Evolutionary conservation across 2,329 filamentous ascomycete genomes (phyloP).

Genomic region (Fusarium humuli): DNA sequence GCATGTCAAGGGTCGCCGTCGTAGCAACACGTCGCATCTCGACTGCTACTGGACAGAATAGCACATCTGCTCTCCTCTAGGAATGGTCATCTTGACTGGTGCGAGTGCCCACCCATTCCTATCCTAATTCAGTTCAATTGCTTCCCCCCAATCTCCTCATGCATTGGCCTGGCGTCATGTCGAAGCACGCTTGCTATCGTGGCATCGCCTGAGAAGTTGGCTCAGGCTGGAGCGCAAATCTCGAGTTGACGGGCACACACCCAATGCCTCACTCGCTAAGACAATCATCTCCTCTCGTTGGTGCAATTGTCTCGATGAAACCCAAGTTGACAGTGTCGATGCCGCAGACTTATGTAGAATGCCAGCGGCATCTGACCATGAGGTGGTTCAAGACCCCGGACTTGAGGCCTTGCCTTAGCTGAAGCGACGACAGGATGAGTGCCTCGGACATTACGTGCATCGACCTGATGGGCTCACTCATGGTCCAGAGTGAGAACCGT

Average conservation of each 20-base stretch:
- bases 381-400: constrained; percentile 41
- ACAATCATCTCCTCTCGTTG: constrained; percentile 23
- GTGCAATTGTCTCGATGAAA: constrained; percentile 36
- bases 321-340: constrained; percentile 27
- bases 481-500: constrained; percentile 45
- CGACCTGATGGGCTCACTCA: constrained; percentile 46
- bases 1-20: constrained; percentile 40
- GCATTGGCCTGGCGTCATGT: constrained; percentile 46
- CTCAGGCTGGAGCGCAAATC: constrained; percentile 26
- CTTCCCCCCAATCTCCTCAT: constrained; percentile 37
- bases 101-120: constrained; percentile 47
- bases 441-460: constrained; percentile 45
- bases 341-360: constrained; percentile 28
- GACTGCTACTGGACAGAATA: constrained; percentile 37
- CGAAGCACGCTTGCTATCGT: constrained; percentile 53
- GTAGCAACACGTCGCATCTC: constrained; percentile 46
- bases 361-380: constrained; percentile 43
- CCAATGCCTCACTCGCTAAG: constrained; percentile 26
- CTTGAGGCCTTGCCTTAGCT: constrained; percentile 41
- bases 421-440: constrained; percentile 34
- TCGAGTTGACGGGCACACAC: constrained; percentile 38
- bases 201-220: constrained; percentile 53
- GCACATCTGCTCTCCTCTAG: constrained; percentile 17
- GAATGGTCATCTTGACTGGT: constrained; percentile 37
- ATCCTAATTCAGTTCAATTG: constrained; percentile 45